Conservation (phyloP, 257 asterid species). For the Nicotiana noctiflora region DNA sequence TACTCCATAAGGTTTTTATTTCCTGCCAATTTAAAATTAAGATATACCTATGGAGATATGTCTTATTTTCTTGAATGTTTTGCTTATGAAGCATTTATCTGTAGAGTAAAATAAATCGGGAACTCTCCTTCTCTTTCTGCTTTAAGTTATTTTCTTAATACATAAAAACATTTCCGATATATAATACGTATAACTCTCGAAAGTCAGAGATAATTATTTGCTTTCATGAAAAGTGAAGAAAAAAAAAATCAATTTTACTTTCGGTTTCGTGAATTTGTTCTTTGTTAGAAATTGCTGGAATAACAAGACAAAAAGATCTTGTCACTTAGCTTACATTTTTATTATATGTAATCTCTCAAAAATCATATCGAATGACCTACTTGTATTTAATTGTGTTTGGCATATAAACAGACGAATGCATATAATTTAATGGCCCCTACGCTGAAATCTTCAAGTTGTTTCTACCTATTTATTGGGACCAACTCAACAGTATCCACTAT, state of each 20-base stretch:
- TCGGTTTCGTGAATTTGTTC: background rate
- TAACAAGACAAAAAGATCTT: background rate
- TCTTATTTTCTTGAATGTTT: background rate
- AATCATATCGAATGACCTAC: background rate
- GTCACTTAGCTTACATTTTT: background rate
- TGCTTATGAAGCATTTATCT: too few species aligned
- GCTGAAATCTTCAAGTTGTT: slow-evolving; percentile 42
- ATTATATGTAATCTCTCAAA: background rate
- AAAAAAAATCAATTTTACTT: background rate
- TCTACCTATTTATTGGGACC: slow-evolving; percentile 33
- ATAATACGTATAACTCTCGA: background rate
- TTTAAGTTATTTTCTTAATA: too few species aligned
- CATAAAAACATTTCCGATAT: too few species aligned
- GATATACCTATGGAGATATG: too few species aligned
- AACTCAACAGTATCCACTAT: slow-evolving; percentile 28
- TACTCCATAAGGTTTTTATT: background rate
- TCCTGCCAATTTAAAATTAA: background rate
- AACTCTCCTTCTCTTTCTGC: too few species aligned
- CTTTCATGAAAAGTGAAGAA: background rate
- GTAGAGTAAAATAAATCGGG: too few species aligned
- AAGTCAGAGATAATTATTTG: background rate
- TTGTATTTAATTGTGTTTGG: background rate
- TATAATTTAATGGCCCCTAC: slow-evolving; percentile 34
- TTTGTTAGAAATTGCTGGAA: background rate
- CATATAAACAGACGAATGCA: background rate